Percentiles rank a stretch among this genome's conserved stretches.
Evolutionary conservation across 2,329 filamentous ascomycete genomes (phyloP).

Genomic region (Cytospora paraplurivora): DNA sequence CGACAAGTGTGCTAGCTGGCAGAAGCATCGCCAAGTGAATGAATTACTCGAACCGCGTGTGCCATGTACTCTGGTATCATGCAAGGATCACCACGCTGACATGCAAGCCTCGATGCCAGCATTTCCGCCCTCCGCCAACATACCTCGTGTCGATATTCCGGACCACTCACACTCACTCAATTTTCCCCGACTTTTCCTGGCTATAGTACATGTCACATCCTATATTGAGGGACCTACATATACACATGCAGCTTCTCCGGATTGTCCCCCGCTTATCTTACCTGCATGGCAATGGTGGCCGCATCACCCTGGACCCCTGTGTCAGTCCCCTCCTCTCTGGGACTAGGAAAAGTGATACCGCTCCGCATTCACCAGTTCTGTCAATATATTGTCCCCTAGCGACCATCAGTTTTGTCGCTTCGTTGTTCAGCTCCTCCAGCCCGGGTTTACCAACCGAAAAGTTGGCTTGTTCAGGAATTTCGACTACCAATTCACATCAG

Average conservation of each 20-base stretch:
- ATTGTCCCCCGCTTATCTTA: constrained; percentile 16
- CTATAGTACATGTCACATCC: constrained; percentile 8
- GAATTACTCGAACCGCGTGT: neutral
- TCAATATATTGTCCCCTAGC: neutral
- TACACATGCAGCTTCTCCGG: constrained; percentile 21
- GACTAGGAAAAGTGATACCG: neutral
- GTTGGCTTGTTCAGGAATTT: neutral
- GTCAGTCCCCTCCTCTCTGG: constrained; percentile 2
- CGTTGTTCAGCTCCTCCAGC: neutral
- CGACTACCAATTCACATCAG: neutral
- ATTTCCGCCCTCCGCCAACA: neutral
- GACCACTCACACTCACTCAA: constrained; percentile 15
- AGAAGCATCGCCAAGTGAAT: neutral
- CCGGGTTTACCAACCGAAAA: neutral
- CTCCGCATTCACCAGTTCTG: neutral
- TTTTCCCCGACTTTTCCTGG: constrained; percentile 10
- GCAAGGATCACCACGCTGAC: constrained; percentile 1
- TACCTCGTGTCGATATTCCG: neutral
- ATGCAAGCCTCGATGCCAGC: constrained; percentile 1
- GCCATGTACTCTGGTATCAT: neutral
- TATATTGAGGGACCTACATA: constrained; percentile 8
- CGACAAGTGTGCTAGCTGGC: neutral
- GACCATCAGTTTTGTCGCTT: neutral
- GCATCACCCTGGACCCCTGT: constrained; percentile 7
- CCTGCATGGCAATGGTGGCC: constrained; percentile 11